Percentiles rank a stretch among this genome's conserved stretches.
These are phyloP conservation scores for Gossypioides kirkii DNA, from an alignment of 345 rosid species.

Conservation along the genomic window DNA sequence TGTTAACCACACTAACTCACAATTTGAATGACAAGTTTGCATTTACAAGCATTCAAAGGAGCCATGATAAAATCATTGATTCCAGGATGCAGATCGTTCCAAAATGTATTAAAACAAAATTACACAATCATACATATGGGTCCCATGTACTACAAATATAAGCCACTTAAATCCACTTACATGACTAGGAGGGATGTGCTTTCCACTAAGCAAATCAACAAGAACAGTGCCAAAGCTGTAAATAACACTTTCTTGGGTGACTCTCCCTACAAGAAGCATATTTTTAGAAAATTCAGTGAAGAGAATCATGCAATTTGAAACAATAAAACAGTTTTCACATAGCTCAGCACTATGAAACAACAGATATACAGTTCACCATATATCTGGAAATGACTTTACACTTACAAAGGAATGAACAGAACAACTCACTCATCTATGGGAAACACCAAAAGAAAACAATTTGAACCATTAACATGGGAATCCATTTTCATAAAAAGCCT, in stretches of 20 bases:
- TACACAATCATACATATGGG: neutral
- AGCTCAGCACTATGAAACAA: neutral
- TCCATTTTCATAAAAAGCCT: neutral
- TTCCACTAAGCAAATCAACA: constrained; percentile 90
- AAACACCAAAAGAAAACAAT: neutral
- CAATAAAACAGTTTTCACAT: constrained; percentile 1
- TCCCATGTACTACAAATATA: neutral
- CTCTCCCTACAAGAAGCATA: constrained; percentile 60
- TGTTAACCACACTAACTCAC: neutral
- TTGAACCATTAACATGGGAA: neutral
- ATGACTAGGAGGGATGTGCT: constrained; percentile 95
- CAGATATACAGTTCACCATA: neutral
- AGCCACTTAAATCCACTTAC: constrained; percentile 41
- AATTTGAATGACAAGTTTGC: neutral
- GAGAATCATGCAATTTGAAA: neutral
- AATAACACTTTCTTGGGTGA: constrained; percentile 84
- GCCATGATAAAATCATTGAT: neutral
- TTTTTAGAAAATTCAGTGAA: constrained; percentile 6
- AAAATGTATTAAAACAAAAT: neutral
- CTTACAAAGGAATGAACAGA: neutral
- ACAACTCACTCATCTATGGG: neutral
- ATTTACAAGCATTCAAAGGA: neutral
- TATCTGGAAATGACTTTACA: neutral
- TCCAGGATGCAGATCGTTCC: neutral
- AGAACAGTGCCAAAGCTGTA: constrained; percentile 97